Evolutionary conservation across 2,329 filamentous ascomycete genomes (phyloP), one percentile per base, ranked within the genome.

Genomic region (Ceratocystis huliohia): DNA sequence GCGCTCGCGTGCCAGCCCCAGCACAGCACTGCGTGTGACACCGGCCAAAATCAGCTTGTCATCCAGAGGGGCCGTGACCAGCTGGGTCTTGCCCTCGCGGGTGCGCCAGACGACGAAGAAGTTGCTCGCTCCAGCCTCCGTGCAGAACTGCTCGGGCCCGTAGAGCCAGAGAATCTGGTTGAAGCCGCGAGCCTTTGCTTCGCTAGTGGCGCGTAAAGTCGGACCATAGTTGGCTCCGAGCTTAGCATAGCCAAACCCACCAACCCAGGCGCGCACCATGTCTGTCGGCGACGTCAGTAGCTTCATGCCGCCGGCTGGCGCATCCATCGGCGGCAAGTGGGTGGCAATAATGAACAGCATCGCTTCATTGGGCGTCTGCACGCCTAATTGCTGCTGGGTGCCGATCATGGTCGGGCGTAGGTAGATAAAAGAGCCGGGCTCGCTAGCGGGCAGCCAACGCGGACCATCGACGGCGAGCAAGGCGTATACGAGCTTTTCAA

Each of bases 151-250:
- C 71, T 93, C 81, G 50, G 83, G 76, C 1, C 91, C 91, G 72
- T 96, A 94, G 63, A 96, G 81, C 92, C 92, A 96, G n/a, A 96
- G 82, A 66, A 96, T 88, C 80, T 96, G 93, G 73, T 93, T 84
- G 76, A 85, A 96, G 0, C 93, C 92, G 50, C 83, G 78, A 10
- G 78, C 78, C 66, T 85, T 79, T 2, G 92, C 92, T 75, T 92
- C 88, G 20, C 82, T 81, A 62, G 91, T 91, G 2, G 90, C 89
- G 65, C 90, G 80, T 65, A 96, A 81, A 22, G 84, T 87, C 20
- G 92, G 92, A 0, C 92, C 92, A 75, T 96, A 96, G 80, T 96
- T 96, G 69, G 92, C 92, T 65, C 92, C 92, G 44, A 96, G 84
- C 78, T 96, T 96, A 68, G 91, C 91, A 73, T 88, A 92, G 0